These are phyloP conservation scores for Pestalotiopsis sp. DNA, from an alignment of 2,329 filamentous ascomycete genomes.

Conservation along the genomic window DNA sequence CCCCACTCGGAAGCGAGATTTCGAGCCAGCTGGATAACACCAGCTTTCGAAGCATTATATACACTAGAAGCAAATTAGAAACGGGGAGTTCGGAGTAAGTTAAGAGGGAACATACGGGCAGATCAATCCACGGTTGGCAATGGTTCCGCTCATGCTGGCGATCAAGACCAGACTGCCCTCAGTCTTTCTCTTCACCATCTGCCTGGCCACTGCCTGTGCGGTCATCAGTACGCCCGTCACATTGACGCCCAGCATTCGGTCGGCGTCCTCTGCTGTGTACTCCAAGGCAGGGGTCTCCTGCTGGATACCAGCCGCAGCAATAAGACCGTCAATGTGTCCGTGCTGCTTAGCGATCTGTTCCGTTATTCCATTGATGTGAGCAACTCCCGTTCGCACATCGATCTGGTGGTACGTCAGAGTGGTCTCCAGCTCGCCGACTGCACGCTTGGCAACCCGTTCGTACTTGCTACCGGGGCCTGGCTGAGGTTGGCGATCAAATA, in stretches of 20 bases:
- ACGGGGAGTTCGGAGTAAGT: neutral
- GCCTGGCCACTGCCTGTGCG: slow-evolving; percentile 81
- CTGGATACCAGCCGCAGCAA: slow-evolving; percentile 72
- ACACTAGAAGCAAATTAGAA: slow-evolving; percentile 42
- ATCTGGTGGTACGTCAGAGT: slow-evolving; percentile 73
- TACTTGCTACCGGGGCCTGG: slow-evolving; percentile 60
- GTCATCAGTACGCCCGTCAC: slow-evolving; percentile 85
- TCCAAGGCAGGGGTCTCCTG: slow-evolving; percentile 83
- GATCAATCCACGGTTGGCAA: slow-evolving; percentile 63
- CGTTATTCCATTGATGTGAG: slow-evolving; percentile 65
- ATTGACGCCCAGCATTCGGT: slow-evolving; percentile 82
- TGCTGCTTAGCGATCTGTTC: slow-evolving; percentile 67
- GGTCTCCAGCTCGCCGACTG: slow-evolving; percentile 63
- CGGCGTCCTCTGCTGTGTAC: slow-evolving; percentile 72
- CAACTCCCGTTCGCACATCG: slow-evolving; percentile 71
- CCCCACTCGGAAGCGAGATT: slow-evolving; percentile 77
- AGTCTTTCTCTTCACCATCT: slow-evolving; percentile 62
- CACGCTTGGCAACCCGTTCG: slow-evolving; percentile 61
- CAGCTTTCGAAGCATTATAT: slow-evolving; percentile 77
- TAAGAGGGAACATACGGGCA: slow-evolving; percentile 50
- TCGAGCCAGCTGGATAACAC: slow-evolving; percentile 68
- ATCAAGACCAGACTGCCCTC: slow-evolving; percentile 66
- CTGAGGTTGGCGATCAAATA: slow-evolving; percentile 61
- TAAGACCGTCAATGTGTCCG: slow-evolving; percentile 75
- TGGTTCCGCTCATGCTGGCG: slow-evolving; percentile 68